Base-by-base conservation (phyloP, 2,329 filamentous ascomycete species). In the Alternaria brassicae region DNA sequence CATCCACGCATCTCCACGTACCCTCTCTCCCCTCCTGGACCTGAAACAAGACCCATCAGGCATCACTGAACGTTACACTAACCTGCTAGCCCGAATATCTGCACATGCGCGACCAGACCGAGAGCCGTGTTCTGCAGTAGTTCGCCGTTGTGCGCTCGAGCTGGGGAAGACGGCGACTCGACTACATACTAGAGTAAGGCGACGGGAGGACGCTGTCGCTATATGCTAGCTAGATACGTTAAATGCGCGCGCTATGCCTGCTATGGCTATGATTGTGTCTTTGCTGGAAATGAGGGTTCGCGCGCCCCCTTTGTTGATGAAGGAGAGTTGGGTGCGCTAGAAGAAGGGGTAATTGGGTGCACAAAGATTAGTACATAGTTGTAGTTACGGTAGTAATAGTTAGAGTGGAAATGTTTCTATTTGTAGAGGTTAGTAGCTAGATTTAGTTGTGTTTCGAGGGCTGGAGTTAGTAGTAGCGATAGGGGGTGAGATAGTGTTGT, bases 181-280 rank as follows among this genome's bases (percentile, higher is more conserved):
- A 56, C 49, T 0, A 67, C n/a, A 10, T 57, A 42, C 62, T 62
- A 67, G 0, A 66, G 51, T 1, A 66, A 9, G 3, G 36, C 30
- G 3, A 56, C 25, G 0, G 60, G 58, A 0, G 64, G 6, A 1
- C 19, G 12, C 12, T 66, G 56, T 3, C 6, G 17, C 56, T 58
- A 67, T 2, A 41, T 6, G 0, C 65, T 58, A 2, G 62, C 62
- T 4, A 67, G 49, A 19, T 63, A 67, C 0, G 60, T 62, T 7
- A n/a, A 40, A 50, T 0, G 62, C 65, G 2, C 52, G 25, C 2
- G 60, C 60, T 8, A 64, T 45, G 4, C 62, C 65, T 0, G 60
- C 58, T 19, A 62, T 63, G 0, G 62, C 65, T 1, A 66, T 17
- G 4, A 62, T 39, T 12, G 62, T 50, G 23, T 67, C 65, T 21